These are phyloP conservation scores for Pestalotiopsis sp. DNA, from an alignment of 2,329 filamentous ascomycete species.

Conservation along the genomic window DNA sequence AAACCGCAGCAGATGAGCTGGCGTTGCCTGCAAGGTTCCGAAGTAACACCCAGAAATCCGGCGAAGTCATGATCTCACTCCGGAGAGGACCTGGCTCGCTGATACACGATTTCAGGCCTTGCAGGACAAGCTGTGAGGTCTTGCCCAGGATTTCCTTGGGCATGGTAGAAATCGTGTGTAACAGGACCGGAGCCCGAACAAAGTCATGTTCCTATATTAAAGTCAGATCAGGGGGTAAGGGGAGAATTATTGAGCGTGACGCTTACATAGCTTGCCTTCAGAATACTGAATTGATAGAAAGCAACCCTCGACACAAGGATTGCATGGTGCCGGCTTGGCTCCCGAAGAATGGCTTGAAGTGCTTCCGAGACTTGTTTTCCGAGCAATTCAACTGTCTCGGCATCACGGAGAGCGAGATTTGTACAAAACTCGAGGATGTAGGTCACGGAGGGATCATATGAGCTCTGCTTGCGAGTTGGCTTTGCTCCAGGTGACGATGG, in stretches of 20 bases:
- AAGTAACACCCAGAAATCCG: slow-evolving; percentile 94
- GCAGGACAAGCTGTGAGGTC: slow-evolving; percentile 74
- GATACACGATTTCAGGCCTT: slow-evolving; percentile 80
- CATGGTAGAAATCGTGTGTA: slow-evolving; percentile 90
- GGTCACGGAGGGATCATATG: slow-evolving; percentile 83
- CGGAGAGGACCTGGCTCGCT: slow-evolving; percentile 75
- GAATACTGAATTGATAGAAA: slow-evolving; percentile 81
- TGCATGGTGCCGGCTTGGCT: slow-evolving; percentile 76
- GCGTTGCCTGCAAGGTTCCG: slow-evolving; percentile 70
- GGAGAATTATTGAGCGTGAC: not conserved
- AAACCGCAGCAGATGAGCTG: slow-evolving; percentile 76
- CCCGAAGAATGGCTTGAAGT: slow-evolving; percentile 79
- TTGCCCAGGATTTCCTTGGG: slow-evolving; percentile 76
- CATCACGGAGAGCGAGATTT: slow-evolving; percentile 74
- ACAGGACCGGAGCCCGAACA: slow-evolving; percentile 85
- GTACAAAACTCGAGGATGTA: slow-evolving; percentile 94
- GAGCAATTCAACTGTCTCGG: slow-evolving; percentile 69
- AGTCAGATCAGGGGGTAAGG: slow-evolving; percentile 16
- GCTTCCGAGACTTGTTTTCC: slow-evolving; percentile 80
- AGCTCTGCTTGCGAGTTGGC: slow-evolving; percentile 51
- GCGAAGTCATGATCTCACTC: slow-evolving; percentile 93
- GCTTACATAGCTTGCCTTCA: slow-evolving; percentile 84
- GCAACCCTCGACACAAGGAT: slow-evolving; percentile 82
- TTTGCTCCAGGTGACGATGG: slow-evolving; percentile 62
- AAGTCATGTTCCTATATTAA: slow-evolving; percentile 77